A percentile compares a stretch with the other conserved stretches of the same genome.
Conservation (phyloP, 306 rosid species). For the Cicer bijugum region DNA sequence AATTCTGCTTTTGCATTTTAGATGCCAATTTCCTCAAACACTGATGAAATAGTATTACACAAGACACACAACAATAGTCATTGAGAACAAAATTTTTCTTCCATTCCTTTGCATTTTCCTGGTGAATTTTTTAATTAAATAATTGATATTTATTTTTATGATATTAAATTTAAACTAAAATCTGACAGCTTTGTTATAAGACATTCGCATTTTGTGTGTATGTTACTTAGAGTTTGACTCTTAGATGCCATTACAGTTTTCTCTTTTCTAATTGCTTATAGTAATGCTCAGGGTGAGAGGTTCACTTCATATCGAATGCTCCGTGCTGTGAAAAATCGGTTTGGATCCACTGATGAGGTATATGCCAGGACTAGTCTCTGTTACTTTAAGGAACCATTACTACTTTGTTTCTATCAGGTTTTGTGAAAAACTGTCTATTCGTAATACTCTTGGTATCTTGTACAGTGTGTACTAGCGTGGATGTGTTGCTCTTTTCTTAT, state of each 20-base stretch:
- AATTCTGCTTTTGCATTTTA: slow-evolving; percentile 25
- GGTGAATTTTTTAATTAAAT: not conserved
- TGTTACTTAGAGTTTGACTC: slow-evolving; percentile 28
- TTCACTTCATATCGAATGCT: slow-evolving; percentile 81
- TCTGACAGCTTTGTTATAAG: slow-evolving; percentile 9
- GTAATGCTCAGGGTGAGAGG: slow-evolving; percentile 80
- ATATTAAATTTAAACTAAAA: slow-evolving; percentile 25
- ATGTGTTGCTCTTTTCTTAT: slow-evolving; percentile 38
- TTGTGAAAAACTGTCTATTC: slow-evolving; percentile 17
- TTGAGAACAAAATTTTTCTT: not conserved
- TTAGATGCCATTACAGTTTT: slow-evolving; percentile 28
- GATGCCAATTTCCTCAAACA: slow-evolving; percentile 17
- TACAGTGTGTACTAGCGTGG: not conserved
- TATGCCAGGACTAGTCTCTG: slow-evolving; percentile 25
- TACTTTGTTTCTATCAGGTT: slow-evolving; percentile 28
- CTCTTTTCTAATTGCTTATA: slow-evolving; percentile 37
- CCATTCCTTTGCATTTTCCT: not conserved
- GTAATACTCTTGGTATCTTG: slow-evolving; percentile 7
- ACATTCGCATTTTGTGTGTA: slow-evolving; percentile 19
- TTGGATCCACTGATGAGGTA: slow-evolving; percentile 95
- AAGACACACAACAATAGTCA: not conserved
- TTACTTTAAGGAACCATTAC: slow-evolving; percentile 8
- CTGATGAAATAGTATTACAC: not conserved
- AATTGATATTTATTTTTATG: slow-evolving; percentile 26
- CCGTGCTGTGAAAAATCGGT: slow-evolving; percentile 91